Conservation (phyloP, 106 monocot genomes). For the Acanthochlamys bracteata region DNA sequence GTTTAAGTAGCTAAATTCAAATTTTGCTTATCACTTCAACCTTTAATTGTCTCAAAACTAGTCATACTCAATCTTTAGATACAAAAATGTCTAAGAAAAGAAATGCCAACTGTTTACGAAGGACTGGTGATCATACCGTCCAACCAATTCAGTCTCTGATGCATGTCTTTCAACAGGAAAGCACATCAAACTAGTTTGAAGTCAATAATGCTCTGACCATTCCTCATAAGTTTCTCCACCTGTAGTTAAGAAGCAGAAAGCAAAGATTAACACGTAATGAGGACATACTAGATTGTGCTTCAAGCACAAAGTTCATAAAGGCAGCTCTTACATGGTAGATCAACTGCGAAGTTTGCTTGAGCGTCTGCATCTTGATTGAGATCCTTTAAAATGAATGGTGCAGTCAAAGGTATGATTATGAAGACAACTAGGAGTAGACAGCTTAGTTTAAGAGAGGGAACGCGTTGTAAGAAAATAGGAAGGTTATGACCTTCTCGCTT, state of each 20-base stretch:
- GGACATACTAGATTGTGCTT: neutral
- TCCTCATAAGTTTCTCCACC: slow-evolving; percentile 8
- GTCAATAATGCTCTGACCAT: too few species aligned
- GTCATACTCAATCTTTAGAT: too few species aligned
- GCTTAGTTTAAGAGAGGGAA: neutral
- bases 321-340: slow-evolving; percentile 30
- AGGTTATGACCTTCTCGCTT: too few species aligned
- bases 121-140: too few species aligned
- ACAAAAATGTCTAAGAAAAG: too few species aligned
- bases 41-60: too few species aligned
- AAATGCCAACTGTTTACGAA: too few species aligned
- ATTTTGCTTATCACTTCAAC: too few species aligned
- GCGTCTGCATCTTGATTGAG: slow-evolving; percentile 63
- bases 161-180: too few species aligned
- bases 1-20: too few species aligned
- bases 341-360: slow-evolving; percentile 50
- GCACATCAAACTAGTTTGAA: too few species aligned
- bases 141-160: too few species aligned
- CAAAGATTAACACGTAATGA: neutral
- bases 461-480: neutral
- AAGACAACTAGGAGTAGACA: neutral
- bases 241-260: slow-evolving; percentile 1
- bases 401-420: neutral
- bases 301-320: neutral
- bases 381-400: slow-evolving; percentile 27